Evolutionary conservation across 2,329 filamentous ascomycete genomes (phyloP).

Genomic region (Aspergillaceae sp.): DNA sequence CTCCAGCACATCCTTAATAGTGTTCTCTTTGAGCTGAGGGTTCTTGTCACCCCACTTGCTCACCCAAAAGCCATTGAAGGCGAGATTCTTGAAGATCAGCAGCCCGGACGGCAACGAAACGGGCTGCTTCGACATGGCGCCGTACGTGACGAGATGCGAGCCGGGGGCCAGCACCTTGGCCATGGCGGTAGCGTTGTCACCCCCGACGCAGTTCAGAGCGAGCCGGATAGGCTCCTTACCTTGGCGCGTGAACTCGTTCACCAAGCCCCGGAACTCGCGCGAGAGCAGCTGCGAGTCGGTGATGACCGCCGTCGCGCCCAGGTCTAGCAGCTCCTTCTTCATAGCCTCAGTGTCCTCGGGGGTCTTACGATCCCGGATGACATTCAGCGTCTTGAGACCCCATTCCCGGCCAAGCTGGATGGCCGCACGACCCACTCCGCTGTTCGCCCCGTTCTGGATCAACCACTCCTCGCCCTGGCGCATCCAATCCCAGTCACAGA

Average conservation of each 20-base stretch:
- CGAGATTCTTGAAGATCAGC: slow-evolving; percentile 87
- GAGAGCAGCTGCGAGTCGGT: slow-evolving; percentile 51
- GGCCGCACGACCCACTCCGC: slow-evolving; percentile 79
- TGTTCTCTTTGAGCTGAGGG: slow-evolving; percentile 63
- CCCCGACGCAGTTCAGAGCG: slow-evolving; percentile 88
- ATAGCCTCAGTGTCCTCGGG: slow-evolving; percentile 56
- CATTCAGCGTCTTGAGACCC: slow-evolving; percentile 85
- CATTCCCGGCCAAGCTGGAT: slow-evolving; percentile 80
- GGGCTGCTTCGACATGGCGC: slow-evolving; percentile 87
- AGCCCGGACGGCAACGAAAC: slow-evolving; percentile 71
- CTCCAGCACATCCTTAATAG: slow-evolving; percentile 74
- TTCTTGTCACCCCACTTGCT: slow-evolving; percentile 77
- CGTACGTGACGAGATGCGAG: slow-evolving; percentile 81
- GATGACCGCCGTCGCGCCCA: slow-evolving; percentile 57
- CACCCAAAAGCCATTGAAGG: slow-evolving; percentile 91
- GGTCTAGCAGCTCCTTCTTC: slow-evolving; percentile 49
- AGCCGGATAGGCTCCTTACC: slow-evolving; percentile 65
- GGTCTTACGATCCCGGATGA: slow-evolving; percentile 65
- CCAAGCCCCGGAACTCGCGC: slow-evolving; percentile 39
- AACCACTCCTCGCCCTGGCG: slow-evolving; percentile 73
- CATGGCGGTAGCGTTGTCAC: slow-evolving; percentile 69
- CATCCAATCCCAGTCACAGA: slow-evolving; percentile 48
- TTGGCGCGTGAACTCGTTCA: slow-evolving; percentile 61
- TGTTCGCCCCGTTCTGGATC: slow-evolving; percentile 94
- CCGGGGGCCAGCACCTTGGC: slow-evolving; percentile 62